Conservation (phyloP, 495 filamentous ascomycete genomes). For the Lasiosphaeriaceae sp. region DNA sequence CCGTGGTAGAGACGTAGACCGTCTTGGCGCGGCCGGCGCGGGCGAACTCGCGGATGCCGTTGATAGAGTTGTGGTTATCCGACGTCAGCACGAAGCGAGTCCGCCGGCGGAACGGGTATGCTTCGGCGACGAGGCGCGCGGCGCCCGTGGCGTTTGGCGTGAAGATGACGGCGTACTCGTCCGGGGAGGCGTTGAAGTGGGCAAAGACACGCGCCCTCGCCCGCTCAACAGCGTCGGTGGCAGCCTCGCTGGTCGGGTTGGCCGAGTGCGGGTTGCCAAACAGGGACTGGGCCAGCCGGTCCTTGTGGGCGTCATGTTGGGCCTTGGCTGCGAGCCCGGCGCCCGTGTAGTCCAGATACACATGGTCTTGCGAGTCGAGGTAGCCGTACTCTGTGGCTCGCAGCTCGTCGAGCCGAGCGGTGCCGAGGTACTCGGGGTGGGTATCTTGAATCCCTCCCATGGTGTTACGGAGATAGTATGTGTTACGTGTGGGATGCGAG, state of each 20-base stretch:
- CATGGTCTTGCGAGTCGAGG: conserved; percentile 29
- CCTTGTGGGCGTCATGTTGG: conserved; percentile 23
- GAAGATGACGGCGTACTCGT: conserved; percentile 60
- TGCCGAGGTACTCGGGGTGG: conserved; percentile 27
- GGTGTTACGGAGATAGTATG: neutral
- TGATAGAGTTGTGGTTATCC: conserved; percentile 38
- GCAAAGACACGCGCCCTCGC: conserved; percentile 44
- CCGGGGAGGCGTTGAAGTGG: conserved; percentile 53
- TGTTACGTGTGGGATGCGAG: too few relatives aligned
- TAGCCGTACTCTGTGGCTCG: conserved; percentile 27
- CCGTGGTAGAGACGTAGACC: conserved; percentile 17
- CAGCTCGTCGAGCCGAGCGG: conserved; percentile 23
- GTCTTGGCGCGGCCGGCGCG: conserved; percentile 6
- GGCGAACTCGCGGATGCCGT: conserved; percentile 32
- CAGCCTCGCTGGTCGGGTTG: conserved; percentile 45
- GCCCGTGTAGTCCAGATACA: conserved; percentile 37
- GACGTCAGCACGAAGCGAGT: conserved; percentile 22
- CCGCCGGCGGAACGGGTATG: conserved; percentile 26
- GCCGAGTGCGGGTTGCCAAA: conserved; percentile 59
- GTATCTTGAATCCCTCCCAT: conserved; percentile 4
- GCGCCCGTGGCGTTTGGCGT: conserved; percentile 57
- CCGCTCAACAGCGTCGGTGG: conserved; percentile 43
- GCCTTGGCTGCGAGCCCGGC: conserved; percentile 22
- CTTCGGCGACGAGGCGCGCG: conserved; percentile 53
- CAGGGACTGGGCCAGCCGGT: conserved; percentile 31